phyloP scores from a whole-genome alignment of 1,284 basidiomycete genomes.

The Naganishia albida region DNA sequence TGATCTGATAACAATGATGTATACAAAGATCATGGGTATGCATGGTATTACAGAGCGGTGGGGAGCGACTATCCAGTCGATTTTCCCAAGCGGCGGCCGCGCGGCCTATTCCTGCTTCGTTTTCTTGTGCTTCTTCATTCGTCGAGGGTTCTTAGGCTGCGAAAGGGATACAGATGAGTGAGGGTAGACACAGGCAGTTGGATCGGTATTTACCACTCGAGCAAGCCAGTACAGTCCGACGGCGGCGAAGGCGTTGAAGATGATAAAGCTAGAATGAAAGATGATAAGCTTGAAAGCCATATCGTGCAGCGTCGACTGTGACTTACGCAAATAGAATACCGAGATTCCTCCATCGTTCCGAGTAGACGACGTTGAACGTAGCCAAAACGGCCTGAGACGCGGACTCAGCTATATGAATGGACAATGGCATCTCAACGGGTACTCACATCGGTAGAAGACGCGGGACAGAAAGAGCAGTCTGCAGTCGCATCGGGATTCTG shows the following conservation, averaged over 20 bases:
- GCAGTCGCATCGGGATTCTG: conserved; percentile 42
- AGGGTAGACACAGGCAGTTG: no score
- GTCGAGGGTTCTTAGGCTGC: conserved; percentile 21
- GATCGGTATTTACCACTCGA: conserved; percentile 38
- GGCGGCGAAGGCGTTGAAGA: conserved; percentile 59
- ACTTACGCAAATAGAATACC: conserved; percentile 61
- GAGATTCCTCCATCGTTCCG: conserved; percentile 57
- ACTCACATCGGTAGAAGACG: conserved; percentile 57
- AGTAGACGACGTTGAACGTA: conserved; percentile 62
- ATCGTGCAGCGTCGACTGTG: background rate
- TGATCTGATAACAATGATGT: no score
- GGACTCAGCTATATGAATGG: background rate
- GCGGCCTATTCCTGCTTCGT: conserved; percentile 5
- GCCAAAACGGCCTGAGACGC: conserved; percentile 57
- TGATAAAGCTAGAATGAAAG: conserved; percentile 56
- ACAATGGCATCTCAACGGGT: background rate
- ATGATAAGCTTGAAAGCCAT: background rate
- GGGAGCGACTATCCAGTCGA: no score
- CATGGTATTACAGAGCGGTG: no score
- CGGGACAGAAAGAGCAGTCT: conserved; percentile 54
- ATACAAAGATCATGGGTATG: no score
- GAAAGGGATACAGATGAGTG: no score
- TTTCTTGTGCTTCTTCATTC: conserved; percentile 21
- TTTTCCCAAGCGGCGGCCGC: background rate
- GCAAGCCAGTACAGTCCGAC: conserved; percentile 49